phyloP scores from a whole-genome alignment of 768 basidiomycete species.

The Lactarius trivialis region DNA sequence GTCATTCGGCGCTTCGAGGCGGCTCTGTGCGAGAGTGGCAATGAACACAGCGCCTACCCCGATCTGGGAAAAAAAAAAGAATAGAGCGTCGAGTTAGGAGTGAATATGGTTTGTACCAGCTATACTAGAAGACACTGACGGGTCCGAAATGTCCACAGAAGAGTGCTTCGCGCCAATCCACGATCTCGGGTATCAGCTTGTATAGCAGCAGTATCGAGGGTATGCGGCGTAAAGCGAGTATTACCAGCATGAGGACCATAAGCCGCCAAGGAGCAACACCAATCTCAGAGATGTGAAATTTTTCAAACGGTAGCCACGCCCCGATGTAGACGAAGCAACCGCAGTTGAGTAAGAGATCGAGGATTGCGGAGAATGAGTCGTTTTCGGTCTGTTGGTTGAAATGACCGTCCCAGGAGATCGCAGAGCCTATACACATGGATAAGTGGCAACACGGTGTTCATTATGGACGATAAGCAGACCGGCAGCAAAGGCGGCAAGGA shows the following conservation, averaged over 20 bases:
- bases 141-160: slow-evolving; percentile 89
- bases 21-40: slow-evolving; percentile 60
- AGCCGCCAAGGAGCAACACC: slow-evolving; percentile 69
- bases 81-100: neutral
- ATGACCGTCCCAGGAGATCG: slow-evolving; percentile 88
- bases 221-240: slow-evolving; percentile 73
- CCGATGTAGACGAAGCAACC: slow-evolving; percentile 81
- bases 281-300: slow-evolving; percentile 49
- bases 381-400: slow-evolving; percentile 77
- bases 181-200: slow-evolving; percentile 81
- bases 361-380: slow-evolving; percentile 82
- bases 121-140: slow-evolving; percentile 20
- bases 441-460: neutral
- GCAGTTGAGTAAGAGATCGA: slow-evolving; percentile 82
- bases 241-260: slow-evolving; percentile 54
- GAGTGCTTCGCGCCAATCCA: slow-evolving; percentile 76
- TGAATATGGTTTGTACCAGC: neutral
- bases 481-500: slow-evolving; percentile 83
- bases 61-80: slow-evolving; percentile 47
- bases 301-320: slow-evolving; percentile 72
- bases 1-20: slow-evolving; percentile 47
- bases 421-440: slow-evolving; percentile 50
- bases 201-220: slow-evolving; percentile 74
- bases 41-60: slow-evolving; percentile 92
- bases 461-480: slow-evolving; percentile 35